These are phyloP conservation scores for Nannizziopsis barbatae DNA, from an alignment of 2,329 filamentous ascomycete genomes.

Conservation along the genomic window DNA sequence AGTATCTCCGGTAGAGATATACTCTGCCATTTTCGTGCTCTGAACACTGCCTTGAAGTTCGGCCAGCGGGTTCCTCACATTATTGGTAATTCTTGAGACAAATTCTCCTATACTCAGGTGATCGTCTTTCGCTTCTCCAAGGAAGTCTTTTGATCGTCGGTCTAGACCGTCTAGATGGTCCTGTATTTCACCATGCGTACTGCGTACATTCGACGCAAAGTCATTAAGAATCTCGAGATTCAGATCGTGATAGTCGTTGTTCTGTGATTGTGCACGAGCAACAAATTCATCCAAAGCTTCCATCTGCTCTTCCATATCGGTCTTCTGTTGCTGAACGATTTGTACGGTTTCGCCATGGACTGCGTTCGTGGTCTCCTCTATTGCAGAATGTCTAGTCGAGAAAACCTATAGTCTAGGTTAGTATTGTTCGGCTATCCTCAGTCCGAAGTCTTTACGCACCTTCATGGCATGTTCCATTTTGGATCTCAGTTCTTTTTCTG, in stretches of 20 bases:
- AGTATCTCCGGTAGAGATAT: constrained; percentile 73
- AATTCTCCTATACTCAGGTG: constrained; percentile 48
- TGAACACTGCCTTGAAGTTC: constrained; percentile 60
- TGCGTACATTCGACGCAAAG: constrained; percentile 57
- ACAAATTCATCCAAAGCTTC: constrained; percentile 84
- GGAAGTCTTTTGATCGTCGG: constrained; percentile 56
- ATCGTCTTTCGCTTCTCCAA: constrained; percentile 54
- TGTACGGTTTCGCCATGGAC: constrained; percentile 84
- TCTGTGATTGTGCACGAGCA: constrained; percentile 66
- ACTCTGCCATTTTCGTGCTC: constrained; percentile 59
- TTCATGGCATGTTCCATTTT: constrained; percentile 81
- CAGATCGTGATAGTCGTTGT: constrained; percentile 61
- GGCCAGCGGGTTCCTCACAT: constrained; percentile 57
- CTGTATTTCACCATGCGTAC: constrained; percentile 61
- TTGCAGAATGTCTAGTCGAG: constrained; percentile 51
- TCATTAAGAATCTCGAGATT: constrained; percentile 56
- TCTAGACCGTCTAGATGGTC: constrained; percentile 59
- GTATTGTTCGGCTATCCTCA: not conserved
- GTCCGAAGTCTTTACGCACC: constrained; percentile 38
- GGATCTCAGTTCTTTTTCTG: constrained; percentile 65
- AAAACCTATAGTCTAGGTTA: constrained; percentile 10
- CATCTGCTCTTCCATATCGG: constrained; percentile 80
- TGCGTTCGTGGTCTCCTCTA: constrained; percentile 70
- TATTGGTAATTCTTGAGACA: constrained; percentile 48
- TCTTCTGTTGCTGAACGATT: constrained; percentile 80